Percentiles rank a stretch among this genome's conserved stretches.
phyloP scores from a whole-genome alignment of 2,329 filamentous ascomycete species.

The Fusarium graminum region DNA sequence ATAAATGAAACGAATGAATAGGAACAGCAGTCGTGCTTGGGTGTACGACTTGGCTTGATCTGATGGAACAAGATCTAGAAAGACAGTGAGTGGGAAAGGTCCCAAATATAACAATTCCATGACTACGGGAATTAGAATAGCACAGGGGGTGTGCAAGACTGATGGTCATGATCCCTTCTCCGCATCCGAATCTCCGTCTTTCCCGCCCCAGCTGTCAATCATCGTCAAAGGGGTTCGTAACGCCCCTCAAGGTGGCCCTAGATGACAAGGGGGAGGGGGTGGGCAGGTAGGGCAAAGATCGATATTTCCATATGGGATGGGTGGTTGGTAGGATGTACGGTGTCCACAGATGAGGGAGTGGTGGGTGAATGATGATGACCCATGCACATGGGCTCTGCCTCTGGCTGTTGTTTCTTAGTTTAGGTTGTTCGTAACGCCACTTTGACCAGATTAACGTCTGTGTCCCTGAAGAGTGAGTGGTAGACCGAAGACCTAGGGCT shows the following conservation, averaged over 20 bases:
- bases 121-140: conserved; percentile 24
- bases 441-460: conserved; percentile 32
- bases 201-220: conserved; percentile 37
- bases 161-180: conserved; percentile 36
- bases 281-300: conserved; percentile 35
- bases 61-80: conserved; percentile 27
- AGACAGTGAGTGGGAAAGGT: conserved; percentile 28
- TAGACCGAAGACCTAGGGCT: neutral
- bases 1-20: conserved; percentile 35
- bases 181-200: conserved; percentile 39
- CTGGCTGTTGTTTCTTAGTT: conserved; percentile 12
- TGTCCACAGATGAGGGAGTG: conserved; percentile 24
- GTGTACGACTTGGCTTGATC: conserved; percentile 42
- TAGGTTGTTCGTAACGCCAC: conserved; percentile 45
- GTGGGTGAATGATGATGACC: conserved; percentile 27
- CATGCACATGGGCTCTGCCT: conserved; percentile 40
- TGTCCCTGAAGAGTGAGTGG: conserved; percentile 32
- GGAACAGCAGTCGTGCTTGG: conserved; percentile 37
- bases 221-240: conserved; percentile 44
- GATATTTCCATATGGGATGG: conserved; percentile 25
- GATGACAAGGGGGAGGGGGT: conserved; percentile 45
- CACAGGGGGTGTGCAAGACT: conserved; percentile 22
- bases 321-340: neutral
- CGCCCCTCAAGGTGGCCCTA: conserved; percentile 34
- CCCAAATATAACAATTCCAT: conserved; percentile 39